Evolutionary conservation across 805 yeast genomes (phyloP).

Genomic region (Lipomyces kockii): DNA sequence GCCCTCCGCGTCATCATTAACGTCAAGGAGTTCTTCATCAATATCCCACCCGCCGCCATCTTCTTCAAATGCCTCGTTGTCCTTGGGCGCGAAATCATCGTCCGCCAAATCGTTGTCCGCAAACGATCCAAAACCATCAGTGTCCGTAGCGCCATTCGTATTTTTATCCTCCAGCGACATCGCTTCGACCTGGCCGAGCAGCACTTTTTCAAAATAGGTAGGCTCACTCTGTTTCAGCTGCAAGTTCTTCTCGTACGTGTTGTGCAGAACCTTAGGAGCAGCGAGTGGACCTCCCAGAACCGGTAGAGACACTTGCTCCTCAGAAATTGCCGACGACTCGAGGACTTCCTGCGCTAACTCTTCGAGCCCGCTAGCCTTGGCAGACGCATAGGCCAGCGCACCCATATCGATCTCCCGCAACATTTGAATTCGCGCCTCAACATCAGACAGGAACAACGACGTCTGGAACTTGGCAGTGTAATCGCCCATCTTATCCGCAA

Average conservation of each 20-base stretch:
- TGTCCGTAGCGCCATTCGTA: conserved; percentile 37
- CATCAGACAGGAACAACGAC: conserved; percentile 74
- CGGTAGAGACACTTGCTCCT: conserved; percentile 68
- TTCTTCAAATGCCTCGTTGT: conserved; percentile 38
- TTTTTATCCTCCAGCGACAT: conserved; percentile 55
- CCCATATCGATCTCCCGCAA: conserved; percentile 77
- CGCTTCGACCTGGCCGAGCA: conserved; percentile 75
- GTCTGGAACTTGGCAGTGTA: conserved; percentile 79
- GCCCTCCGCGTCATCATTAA: conserved; percentile 51
- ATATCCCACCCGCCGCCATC: conserved; percentile 42
- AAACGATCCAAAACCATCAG: conserved; percentile 39
- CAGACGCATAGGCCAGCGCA: conserved; percentile 91
- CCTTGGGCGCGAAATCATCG: conserved; percentile 33
- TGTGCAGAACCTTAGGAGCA: conserved; percentile 55
- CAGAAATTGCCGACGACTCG: conserved; percentile 68
- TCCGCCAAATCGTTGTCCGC: conserved; percentile 39
- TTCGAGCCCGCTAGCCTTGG: conserved; percentile 80
- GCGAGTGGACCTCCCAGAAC: conserved; percentile 48
- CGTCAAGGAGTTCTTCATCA: conserved; percentile 51
- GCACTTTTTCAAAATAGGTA: conserved; percentile 84
- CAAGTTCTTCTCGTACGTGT: conserved; percentile 65
- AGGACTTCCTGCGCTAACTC: conserved; percentile 75
- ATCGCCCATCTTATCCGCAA: conserved; percentile 89
- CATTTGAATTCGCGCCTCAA: conserved; percentile 72
- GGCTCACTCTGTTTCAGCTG: conserved; percentile 74